These are phyloP conservation scores for Helianthus annuus DNA, from an alignment of 129 eudicot species.

Conservation along the genomic window DNA sequence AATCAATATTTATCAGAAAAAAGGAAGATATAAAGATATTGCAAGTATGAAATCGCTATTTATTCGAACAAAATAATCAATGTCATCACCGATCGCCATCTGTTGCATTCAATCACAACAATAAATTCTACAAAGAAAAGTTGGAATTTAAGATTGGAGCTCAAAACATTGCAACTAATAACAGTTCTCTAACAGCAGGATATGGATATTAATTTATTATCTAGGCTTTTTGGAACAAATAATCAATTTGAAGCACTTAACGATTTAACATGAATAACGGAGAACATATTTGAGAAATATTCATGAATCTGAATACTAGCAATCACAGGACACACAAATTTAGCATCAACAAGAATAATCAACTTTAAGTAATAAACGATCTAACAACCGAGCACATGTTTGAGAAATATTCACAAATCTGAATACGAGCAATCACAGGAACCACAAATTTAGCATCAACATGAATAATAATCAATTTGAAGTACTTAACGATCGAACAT, in stretches of 20 bases:
- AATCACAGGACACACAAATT: too few species aligned
- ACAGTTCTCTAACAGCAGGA: neutral
- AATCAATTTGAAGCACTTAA: neutral
- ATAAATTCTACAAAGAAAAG: neutral
- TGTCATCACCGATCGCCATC: too few species aligned
- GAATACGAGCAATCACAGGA: too few species aligned
- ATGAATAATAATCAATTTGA: too few species aligned
- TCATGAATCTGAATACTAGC: neutral
- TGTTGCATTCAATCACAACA: too few species aligned
- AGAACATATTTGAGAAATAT: neutral
- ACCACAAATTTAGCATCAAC: too few species aligned
- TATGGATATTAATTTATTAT: neutral
- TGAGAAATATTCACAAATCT: too few species aligned
- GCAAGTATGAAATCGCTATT: neutral
- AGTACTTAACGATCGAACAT: too few species aligned
- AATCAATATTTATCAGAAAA: neutral
- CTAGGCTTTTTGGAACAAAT: neutral
- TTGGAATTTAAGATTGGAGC: neutral
- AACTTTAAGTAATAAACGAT: too few species aligned
- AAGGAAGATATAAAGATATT: neutral
- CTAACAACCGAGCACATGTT: too few species aligned
- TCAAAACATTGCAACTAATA: constrained; percentile 1
- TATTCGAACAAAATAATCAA: neutral
- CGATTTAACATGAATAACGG: neutral
- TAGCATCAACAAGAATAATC: too few species aligned